Base-by-base conservation (phyloP, 2,329 filamentous ascomycete species). In the Catunica adiposa region DNA sequence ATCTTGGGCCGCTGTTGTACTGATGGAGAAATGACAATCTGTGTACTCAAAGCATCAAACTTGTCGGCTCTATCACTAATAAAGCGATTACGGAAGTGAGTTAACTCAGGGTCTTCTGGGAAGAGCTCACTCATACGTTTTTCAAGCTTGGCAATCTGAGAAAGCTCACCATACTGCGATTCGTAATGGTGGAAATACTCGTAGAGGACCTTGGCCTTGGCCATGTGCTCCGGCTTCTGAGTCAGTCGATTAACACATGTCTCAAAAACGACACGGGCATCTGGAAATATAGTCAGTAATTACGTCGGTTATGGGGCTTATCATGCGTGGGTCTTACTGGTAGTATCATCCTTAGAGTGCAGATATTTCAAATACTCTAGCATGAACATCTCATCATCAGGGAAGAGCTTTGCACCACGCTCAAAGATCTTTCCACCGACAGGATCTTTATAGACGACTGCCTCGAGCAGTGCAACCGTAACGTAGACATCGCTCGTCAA, bases 381-480 rank as follows among this genome's bases (percentile, higher is more conserved):
- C 60, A 94, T 88, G 69, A 97, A 97, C 57, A 82, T 77, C 66
- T 95, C 89, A 63, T 97, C 90, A 51, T 94, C 87, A 0, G 90
- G 90, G 65, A 97, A 98, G 11, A 98, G 74, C 64, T 88, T 92
- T 60, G 90, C 82, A 20, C 92, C 92, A 48, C 90, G 84, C 66
- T 98, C 92, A 62, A 97, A 94, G 59, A 98, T 97, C 70, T 92
- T 96, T 46, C 85, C 86, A 1, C 89, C 90, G 0, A 92, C 87
- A 0, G 83, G 79, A 63, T 97, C 92, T 64, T 94, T 92, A 69
- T 98, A 98, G 62, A 94, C 94, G 62, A 94, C 83, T 65, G 92
- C 90, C 67, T 98, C 92, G 64, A 98, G 86, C 58, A 94, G 75
- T 15, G 94, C 92, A 62, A 88, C 88, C 1, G 89, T 89, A 55